phyloP scores from a whole-genome alignment of 2,329 filamentous ascomycete genomes.

The Dactylellina drechsleri region DNA sequence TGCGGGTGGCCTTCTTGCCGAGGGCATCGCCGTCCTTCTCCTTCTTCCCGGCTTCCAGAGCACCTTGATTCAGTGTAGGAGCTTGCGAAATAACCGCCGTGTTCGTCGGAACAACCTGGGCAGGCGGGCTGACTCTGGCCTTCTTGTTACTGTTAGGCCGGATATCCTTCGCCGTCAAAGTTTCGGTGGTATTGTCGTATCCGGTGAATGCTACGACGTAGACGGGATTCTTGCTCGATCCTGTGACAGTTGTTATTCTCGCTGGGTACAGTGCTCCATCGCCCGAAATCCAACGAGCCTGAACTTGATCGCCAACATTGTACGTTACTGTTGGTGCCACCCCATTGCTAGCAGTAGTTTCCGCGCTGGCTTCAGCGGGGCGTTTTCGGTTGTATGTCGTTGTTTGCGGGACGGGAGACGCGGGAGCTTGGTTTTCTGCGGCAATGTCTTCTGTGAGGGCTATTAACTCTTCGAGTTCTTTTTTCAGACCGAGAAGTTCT shows the following conservation, averaged over 20 bases:
- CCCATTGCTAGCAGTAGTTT: slow-evolving; percentile 61
- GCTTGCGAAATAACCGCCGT: slow-evolving; percentile 73
- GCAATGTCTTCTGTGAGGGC: slow-evolving; percentile 80
- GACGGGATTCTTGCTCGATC: slow-evolving; percentile 87
- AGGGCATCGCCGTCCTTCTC: slow-evolving; percentile 72
- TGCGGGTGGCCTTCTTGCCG: slow-evolving; percentile 76
- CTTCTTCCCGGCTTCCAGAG: slow-evolving; percentile 72
- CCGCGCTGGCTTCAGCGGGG: slow-evolving; percentile 62
- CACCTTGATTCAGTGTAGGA: slow-evolving; percentile 72
- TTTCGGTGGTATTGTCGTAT: slow-evolving; percentile 82
- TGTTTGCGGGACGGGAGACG: slow-evolving; percentile 62
- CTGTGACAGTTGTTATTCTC: slow-evolving; percentile 91
- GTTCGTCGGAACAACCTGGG: slow-evolving; percentile 60
- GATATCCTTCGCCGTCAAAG: slow-evolving; percentile 82
- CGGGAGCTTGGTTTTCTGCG: slow-evolving; percentile 75
- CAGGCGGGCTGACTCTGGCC: slow-evolving; percentile 62
- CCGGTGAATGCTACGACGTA: slow-evolving; percentile 96
- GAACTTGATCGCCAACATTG: slow-evolving; percentile 82
- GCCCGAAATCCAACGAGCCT: slow-evolving; percentile 89
- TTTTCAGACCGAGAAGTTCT: slow-evolving; percentile 79
- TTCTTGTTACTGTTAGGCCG: slow-evolving; percentile 77
- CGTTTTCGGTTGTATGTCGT: slow-evolving; percentile 53
- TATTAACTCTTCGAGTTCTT: slow-evolving; percentile 84
- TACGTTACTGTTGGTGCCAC: slow-evolving; percentile 65
- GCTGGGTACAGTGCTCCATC: slow-evolving; percentile 92